Conservation (phyloP, 257 asterid genomes). For the Coffea canephora region DNA sequence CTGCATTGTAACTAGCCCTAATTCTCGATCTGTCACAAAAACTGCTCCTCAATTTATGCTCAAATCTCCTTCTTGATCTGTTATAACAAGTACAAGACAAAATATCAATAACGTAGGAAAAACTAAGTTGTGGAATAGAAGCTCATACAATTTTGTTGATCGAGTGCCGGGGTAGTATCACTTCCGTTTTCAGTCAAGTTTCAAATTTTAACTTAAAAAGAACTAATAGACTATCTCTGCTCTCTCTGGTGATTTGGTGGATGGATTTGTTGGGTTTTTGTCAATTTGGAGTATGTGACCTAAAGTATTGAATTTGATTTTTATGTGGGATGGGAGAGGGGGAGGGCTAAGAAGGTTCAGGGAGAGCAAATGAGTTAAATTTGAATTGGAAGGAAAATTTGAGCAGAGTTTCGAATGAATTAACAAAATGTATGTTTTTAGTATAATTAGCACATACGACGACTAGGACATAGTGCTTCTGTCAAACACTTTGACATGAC, state of each 20-base stretch:
- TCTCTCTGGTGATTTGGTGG: neutral
- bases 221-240: neutral
- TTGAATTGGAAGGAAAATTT: neutral
- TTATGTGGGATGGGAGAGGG: neutral
- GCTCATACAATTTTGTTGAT: neutral
- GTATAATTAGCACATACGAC: neutral
- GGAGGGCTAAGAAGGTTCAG: neutral
- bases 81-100: neutral
- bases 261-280: neutral
- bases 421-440: neutral
- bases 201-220: neutral
- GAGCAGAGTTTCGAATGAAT: neutral
- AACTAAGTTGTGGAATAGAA: neutral
- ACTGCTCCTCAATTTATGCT: neutral
- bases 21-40: neutral
- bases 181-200: neutral
- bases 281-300: neutral
- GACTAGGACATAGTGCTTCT: neutral
- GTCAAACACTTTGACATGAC: neutral
- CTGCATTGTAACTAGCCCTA: constrained; percentile 31
- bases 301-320: neutral
- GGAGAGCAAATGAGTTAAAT: neutral
- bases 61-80: constrained; percentile 5
- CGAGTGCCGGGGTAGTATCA: neutral
- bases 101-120: neutral